These are phyloP conservation scores for Ophiostoma sp. DNA, from an alignment of 2,329 filamentous ascomycete genomes.

Conservation along the genomic window DNA sequence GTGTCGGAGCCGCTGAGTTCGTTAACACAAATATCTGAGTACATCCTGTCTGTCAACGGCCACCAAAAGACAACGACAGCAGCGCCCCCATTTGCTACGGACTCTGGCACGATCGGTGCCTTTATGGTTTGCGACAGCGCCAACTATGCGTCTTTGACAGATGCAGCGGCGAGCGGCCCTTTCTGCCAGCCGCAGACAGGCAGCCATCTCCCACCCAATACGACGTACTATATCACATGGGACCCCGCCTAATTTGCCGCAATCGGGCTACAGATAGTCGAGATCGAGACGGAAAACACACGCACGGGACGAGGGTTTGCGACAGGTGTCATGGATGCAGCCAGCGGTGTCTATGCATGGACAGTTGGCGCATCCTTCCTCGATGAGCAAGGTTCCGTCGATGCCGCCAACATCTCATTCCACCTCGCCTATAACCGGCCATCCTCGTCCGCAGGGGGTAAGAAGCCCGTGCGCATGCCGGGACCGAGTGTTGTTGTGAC, in stretches of 20 bases:
- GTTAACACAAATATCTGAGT: not conserved
- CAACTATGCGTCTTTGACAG: not conserved
- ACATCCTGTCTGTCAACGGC: not conserved
- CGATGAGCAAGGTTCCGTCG: not conserved
- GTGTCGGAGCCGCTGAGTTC: not conserved
- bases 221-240: conserved; percentile 38
- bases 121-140: not conserved
- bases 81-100: not conserved
- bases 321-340: not conserved
- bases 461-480: not conserved
- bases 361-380: not conserved
- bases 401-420: not conserved
- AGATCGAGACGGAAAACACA: not conserved
- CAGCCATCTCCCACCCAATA: conserved; percentile 30
- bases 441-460: not conserved
- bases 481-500: not conserved
- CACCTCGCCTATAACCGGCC: not conserved
- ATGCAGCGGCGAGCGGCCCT: conserved; percentile 23
- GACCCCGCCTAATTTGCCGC: conserved; percentile 29
- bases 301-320: not conserved
- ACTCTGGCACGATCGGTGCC: not conserved
- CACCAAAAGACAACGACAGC: not conserved
- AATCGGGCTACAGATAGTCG: not conserved
- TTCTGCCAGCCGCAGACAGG: conserved; percentile 34
- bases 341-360: conserved; percentile 1